These are phyloP conservation scores for Pleurotus pulmonarius DNA, from an alignment of 768 basidiomycete genomes.

Conservation along the genomic window DNA sequence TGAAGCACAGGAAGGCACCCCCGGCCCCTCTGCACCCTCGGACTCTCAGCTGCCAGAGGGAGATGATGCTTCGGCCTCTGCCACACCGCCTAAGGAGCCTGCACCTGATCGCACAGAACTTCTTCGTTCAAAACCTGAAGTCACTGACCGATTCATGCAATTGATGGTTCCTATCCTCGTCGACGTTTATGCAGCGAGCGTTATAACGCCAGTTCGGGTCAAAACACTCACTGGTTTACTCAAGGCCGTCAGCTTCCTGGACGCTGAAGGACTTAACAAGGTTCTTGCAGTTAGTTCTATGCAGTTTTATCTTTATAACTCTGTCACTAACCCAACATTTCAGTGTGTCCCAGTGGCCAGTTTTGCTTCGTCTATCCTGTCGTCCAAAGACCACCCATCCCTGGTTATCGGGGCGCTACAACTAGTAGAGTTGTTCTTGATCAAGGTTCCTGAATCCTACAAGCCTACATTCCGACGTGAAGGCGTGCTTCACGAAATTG, in stretches of 20 bases:
- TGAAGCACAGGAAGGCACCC: background rate
- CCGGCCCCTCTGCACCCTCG: constrained; percentile 20
- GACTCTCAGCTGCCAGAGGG: constrained; percentile 41
- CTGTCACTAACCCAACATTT: constrained; percentile 9
- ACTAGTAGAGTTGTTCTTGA: constrained; percentile 85
- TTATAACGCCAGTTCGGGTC: constrained; percentile 79
- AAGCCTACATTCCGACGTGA: constrained; percentile 88
- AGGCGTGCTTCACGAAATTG: constrained; percentile 95
- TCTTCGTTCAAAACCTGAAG: constrained; percentile 66
- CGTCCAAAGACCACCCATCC: constrained; percentile 85
- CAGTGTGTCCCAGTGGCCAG: constrained; percentile 94
- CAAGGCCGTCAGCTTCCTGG: constrained; percentile 89
- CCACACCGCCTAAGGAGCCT: constrained; percentile 29
- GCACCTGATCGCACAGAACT: constrained; percentile 67
- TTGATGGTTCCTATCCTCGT: constrained; percentile 91
- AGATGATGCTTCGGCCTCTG: constrained; percentile 26
- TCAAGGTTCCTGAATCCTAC: constrained; percentile 82
- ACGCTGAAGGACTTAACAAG: constrained; percentile 66
- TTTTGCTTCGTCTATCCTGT: constrained; percentile 91
- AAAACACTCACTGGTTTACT: constrained; percentile 86
- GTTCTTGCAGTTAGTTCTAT: constrained; percentile 67
- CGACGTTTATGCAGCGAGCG: constrained; percentile 99
- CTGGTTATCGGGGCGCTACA: constrained; percentile 89
- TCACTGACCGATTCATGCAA: constrained; percentile 82
- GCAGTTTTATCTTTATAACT: background rate